phyloP scores from a whole-genome alignment of 75 land plant species.

The Cupressus sempervirens region DNA sequence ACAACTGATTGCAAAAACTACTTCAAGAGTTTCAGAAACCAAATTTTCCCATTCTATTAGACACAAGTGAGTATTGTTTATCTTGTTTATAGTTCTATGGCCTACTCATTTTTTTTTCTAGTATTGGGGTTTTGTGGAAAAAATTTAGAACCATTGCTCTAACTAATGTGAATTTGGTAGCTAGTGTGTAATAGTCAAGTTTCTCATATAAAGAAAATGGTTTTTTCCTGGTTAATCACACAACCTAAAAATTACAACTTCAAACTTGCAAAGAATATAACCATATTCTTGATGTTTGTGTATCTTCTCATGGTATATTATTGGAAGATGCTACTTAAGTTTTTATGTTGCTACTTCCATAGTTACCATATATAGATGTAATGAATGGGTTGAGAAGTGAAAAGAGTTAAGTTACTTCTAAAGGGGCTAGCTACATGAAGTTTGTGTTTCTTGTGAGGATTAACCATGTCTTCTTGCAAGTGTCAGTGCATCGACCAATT shows the following conservation, averaged over 20 bases:
- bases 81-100: neutral
- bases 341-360: neutral
- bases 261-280: neutral
- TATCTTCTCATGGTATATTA: neutral
- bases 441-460: no score
- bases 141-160: neutral
- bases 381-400: no score
- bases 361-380: no score
- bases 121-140: neutral
- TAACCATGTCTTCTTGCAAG: no score
- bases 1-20: neutral
- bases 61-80: neutral
- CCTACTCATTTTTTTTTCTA: neutral
- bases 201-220: neutral
- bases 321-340: neutral
- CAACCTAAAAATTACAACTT: neutral
- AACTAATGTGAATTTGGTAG: neutral
- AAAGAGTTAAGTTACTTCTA: no score
- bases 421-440: no score
- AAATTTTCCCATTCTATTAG: neutral
- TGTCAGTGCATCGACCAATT: no score
- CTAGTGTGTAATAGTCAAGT: neutral
- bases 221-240: neutral
- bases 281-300: neutral
- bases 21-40: slow-evolving; percentile 3